These are phyloP conservation scores for Quercus alba DNA, from an alignment of 306 rosid genomes.

Conservation along the genomic window DNA sequence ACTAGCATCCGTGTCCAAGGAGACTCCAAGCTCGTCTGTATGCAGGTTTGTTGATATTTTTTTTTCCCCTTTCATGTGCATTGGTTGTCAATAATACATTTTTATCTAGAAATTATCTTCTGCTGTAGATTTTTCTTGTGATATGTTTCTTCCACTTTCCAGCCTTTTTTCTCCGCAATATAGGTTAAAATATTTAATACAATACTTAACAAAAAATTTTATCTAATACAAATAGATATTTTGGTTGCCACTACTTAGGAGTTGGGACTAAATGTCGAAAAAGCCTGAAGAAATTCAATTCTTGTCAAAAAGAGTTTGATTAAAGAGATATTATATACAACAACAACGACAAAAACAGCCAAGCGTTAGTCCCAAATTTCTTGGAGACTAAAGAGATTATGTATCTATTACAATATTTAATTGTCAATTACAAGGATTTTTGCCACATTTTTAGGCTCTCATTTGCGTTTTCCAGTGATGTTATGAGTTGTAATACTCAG, in stretches of 20 bases:
- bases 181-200: not conserved
- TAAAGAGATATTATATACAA: no score
- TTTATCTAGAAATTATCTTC: not conserved
- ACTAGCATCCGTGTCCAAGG: slow-evolving; percentile 58
- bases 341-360: no score
- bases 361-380: no score
- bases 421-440: not conserved
- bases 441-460: not conserved
- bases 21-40: slow-evolving; percentile 94
- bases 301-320: not conserved
- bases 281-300: not conserved
- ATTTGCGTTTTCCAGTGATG: not conserved
- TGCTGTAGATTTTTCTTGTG: not conserved
- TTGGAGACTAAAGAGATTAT: not conserved
- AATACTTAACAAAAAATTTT: no score
- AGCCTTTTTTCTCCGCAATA: not conserved
- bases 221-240: not conserved
- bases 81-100: not conserved
- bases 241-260: not conserved
- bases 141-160: not conserved
- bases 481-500: not conserved
- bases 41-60: slow-evolving; percentile 63
- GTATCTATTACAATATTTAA: not conserved
- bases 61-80: not conserved
- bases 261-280: not conserved